phyloP scores from a whole-genome alignment of 2,329 filamentous ascomycete species.

The Talaromyces sp. region DNA sequence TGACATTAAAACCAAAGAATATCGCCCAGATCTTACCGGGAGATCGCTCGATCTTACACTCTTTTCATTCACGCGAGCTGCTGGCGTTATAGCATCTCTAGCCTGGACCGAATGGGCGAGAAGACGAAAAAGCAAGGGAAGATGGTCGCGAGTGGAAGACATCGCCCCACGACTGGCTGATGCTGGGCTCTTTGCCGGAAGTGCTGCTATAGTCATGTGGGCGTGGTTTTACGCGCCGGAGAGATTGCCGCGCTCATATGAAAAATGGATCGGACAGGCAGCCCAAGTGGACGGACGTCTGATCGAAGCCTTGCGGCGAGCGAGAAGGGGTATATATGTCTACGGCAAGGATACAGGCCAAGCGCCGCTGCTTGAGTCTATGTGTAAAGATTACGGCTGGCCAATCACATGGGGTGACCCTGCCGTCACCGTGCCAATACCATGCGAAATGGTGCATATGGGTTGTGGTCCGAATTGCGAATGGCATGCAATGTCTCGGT shows the following conservation, averaged over 20 bases:
- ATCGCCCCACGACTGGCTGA: slow-evolving; percentile 53
- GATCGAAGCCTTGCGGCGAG: slow-evolving; percentile 68
- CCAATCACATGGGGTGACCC: slow-evolving; percentile 73
- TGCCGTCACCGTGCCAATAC: slow-evolving; percentile 64
- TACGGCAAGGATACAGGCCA: slow-evolving; percentile 74
- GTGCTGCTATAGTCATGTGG: slow-evolving; percentile 79
- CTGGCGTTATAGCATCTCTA: slow-evolving; percentile 67
- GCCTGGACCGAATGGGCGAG: slow-evolving; percentile 56
- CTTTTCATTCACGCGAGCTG: slow-evolving; percentile 69
- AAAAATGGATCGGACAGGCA: slow-evolving; percentile 75
- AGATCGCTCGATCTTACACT: slow-evolving; percentile 78
- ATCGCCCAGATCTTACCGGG: slow-evolving; percentile 54
- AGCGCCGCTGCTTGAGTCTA: slow-evolving; percentile 62
- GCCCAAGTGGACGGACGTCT: slow-evolving; percentile 73
- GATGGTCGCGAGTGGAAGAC: slow-evolving; percentile 40
- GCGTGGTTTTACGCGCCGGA: slow-evolving; percentile 77
- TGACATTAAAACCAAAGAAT: slow-evolving; percentile 19
- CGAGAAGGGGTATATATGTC: slow-evolving; percentile 59
- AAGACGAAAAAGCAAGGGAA: slow-evolving; percentile 29
- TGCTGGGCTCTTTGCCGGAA: slow-evolving; percentile 67
- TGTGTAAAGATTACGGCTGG: slow-evolving; percentile 69
- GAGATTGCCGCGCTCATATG: slow-evolving; percentile 69
- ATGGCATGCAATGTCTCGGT: slow-evolving; percentile 66
- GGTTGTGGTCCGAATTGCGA: slow-evolving; percentile 69
- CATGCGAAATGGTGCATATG: slow-evolving; percentile 83